A percentile compares a stretch with the other conserved stretches of the same genome.
Conservation (phyloP, 2,329 filamentous ascomycete genomes). For the Parastagonospora avenae region DNA sequence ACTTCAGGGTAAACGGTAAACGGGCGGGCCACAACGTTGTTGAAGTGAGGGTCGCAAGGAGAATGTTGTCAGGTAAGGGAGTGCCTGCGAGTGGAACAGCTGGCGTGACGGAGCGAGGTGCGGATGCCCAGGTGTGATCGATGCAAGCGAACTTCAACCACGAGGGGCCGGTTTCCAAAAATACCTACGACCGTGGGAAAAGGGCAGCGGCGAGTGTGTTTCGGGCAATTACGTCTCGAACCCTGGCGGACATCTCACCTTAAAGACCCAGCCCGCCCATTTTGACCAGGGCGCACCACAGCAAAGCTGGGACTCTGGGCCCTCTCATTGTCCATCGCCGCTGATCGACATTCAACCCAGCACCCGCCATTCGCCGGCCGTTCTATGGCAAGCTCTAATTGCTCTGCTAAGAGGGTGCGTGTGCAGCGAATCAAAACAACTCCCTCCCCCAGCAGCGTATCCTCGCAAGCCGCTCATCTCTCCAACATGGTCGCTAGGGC, state of each 20-base stretch:
- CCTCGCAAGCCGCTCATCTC: neutral
- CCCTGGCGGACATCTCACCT: neutral
- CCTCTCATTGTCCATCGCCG: neutral
- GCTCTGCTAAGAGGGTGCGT: neutral
- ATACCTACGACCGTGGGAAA: neutral
- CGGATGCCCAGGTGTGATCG: neutral
- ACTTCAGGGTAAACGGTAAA: neutral
- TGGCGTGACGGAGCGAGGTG: neutral
- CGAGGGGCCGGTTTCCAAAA: slow-evolving; percentile 3
- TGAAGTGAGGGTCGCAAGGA: neutral
- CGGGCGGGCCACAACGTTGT: neutral
- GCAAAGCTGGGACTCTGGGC: neutral
- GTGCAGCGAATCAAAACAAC: neutral
- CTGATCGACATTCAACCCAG: slow-evolving; percentile 1
- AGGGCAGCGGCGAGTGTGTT: too few relatives aligned
- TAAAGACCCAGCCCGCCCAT: neutral
- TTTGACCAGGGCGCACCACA: neutral
- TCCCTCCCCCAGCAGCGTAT: neutral
- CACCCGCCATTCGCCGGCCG: slow-evolving; percentile 2
- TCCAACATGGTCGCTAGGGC: neutral
- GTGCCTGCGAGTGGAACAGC: neutral
- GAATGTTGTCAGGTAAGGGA: slow-evolving; percentile 4
- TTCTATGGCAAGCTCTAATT: slow-evolving; percentile 1
- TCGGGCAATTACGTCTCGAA: neutral
- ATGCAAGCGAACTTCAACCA: neutral